Percentiles rank a stretch among this genome's conserved stretches.
These are phyloP conservation scores for Gaillardinia entomophila DNA, from an alignment of 805 yeast species.

Conservation along the genomic window DNA sequence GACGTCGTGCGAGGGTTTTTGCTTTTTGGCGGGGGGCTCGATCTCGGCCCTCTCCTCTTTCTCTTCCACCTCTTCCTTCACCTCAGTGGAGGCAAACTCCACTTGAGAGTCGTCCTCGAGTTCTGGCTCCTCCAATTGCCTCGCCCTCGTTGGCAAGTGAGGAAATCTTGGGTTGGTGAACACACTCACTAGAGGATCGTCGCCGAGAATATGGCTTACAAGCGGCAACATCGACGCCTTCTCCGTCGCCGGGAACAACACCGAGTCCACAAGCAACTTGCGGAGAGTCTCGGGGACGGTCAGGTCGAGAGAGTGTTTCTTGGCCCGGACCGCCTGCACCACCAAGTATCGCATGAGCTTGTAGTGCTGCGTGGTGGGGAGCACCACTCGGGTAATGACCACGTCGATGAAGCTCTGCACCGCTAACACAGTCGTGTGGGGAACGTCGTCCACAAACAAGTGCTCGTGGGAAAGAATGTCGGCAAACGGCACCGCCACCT, in stretches of 20 bases:
- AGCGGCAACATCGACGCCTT: constrained; percentile 68
- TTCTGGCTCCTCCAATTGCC: too few relatives aligned
- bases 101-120: too few relatives aligned
- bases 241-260: constrained; percentile 64
- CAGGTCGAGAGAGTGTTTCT: constrained; percentile 15
- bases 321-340: constrained; percentile 28
- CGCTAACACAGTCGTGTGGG: constrained; percentile 23
- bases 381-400: constrained; percentile 41
- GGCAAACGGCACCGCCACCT: constrained; percentile 47
- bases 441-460: constrained; percentile 41
- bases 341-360: constrained; percentile 41
- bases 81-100: too few relatives aligned
- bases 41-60: not conserved
- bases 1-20: constrained; percentile 1
- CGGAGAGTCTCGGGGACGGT: constrained; percentile 27
- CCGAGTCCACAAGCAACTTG: constrained; percentile 43
- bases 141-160: constrained; percentile 20
- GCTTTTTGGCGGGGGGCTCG: constrained; percentile 1
- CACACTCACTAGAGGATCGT: constrained; percentile 49
- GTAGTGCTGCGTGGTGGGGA: constrained; percentile 61
- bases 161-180: constrained; percentile 78
- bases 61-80: not conserved
- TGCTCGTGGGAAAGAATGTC: constrained; percentile 65
- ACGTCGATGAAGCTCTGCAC: constrained; percentile 44
- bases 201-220: constrained; percentile 45